Conservation (phyloP, 441 rosid genomes). For the Pelargonium citronellum region DNA sequence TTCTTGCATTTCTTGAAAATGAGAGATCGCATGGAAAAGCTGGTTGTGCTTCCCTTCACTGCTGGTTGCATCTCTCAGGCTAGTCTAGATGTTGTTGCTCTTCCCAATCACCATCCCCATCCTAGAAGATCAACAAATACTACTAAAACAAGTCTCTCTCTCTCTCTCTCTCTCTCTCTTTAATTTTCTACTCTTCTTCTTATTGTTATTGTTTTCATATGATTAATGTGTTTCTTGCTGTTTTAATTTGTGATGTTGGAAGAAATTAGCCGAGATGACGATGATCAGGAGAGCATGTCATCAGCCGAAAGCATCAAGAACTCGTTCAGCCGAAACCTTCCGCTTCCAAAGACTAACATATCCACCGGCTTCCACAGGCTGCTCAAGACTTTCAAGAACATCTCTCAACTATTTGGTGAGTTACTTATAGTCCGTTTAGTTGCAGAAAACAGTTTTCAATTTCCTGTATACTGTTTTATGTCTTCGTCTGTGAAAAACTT, state of each 20-base stretch:
- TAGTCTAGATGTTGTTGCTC: slow-evolving; percentile 54
- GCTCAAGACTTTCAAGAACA: slow-evolving; percentile 54
- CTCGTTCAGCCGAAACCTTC: slow-evolving; percentile 27
- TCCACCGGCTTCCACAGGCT: slow-evolving; percentile 62
- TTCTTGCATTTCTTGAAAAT: slow-evolving; percentile 30
- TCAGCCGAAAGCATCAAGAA: slow-evolving; percentile 45
- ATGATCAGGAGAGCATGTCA: slow-evolving; percentile 39
- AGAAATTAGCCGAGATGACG: slow-evolving; percentile 49
- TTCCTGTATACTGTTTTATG: no score
- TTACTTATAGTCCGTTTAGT: no score
- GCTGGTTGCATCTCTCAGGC: slow-evolving; percentile 85
- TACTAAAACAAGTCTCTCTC: slow-evolving; percentile 17
- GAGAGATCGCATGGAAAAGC: slow-evolving; percentile 87
- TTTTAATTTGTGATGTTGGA: slow-evolving; percentile 10
- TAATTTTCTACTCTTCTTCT: neutral
- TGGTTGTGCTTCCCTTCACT: slow-evolving; percentile 85
- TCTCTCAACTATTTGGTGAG: slow-evolving; percentile 72
- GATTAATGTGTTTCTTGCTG: neutral
- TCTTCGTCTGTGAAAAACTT: neutral
- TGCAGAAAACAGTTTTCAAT: no score
- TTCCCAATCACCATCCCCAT: slow-evolving; percentile 28
- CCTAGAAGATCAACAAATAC: slow-evolving; percentile 17
- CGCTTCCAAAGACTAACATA: slow-evolving; percentile 57
- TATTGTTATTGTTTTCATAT: neutral
- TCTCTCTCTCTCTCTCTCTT: slow-evolving; percentile 23